phyloP scores from a whole-genome alignment of 345 rosid genomes.

The Brassica cretica region DNA sequence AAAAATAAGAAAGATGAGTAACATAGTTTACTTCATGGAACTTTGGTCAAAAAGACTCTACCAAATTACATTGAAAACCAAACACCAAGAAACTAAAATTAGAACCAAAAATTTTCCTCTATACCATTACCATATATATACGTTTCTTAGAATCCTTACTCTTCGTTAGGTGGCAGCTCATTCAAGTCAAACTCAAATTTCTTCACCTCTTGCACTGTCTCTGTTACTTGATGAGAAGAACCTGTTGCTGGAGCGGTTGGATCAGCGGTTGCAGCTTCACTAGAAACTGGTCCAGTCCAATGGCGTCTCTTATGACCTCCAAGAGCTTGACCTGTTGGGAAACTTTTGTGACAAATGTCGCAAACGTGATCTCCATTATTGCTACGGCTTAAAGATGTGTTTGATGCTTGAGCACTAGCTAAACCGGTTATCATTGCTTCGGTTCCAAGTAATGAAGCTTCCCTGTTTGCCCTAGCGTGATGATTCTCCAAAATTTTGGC shows the following conservation, averaged over 20 bases:
- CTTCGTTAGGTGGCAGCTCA: constrained; percentile 39
- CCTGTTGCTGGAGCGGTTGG: constrained; percentile 24
- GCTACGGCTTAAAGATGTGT: constrained; percentile 26
- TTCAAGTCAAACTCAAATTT: constrained; percentile 42
- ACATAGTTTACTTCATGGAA: constrained; percentile 29
- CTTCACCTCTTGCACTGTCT: constrained; percentile 34
- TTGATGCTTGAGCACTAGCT: constrained; percentile 32
- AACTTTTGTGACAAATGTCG: constrained; percentile 40
- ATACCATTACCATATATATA: too few species aligned
- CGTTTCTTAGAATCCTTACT: constrained; percentile 27
- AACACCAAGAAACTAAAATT: constrained; percentile 21
- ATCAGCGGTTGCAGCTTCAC: constrained; percentile 28
- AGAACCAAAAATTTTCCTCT: constrained; percentile 1
- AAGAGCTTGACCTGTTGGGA: constrained; percentile 55
- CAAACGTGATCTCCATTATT: constrained; percentile 44
- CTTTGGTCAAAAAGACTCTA: constrained; percentile 28
- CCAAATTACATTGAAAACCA: constrained; percentile 32
- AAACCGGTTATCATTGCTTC: constrained; percentile 28
- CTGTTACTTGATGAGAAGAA: constrained; percentile 34
- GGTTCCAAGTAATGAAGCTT: constrained; percentile 31
- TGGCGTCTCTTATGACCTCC: constrained; percentile 60
- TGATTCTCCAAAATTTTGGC: constrained; percentile 30
- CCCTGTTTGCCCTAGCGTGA: constrained; percentile 37
- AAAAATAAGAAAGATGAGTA: constrained; percentile 26
- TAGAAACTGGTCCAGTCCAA: constrained; percentile 41